These are phyloP conservation scores for Bryoerythrophyllum caledonicum DNA, from an alignment of 225 moss, liverwort and hornwort genomes.

Conservation along the genomic window DNA sequence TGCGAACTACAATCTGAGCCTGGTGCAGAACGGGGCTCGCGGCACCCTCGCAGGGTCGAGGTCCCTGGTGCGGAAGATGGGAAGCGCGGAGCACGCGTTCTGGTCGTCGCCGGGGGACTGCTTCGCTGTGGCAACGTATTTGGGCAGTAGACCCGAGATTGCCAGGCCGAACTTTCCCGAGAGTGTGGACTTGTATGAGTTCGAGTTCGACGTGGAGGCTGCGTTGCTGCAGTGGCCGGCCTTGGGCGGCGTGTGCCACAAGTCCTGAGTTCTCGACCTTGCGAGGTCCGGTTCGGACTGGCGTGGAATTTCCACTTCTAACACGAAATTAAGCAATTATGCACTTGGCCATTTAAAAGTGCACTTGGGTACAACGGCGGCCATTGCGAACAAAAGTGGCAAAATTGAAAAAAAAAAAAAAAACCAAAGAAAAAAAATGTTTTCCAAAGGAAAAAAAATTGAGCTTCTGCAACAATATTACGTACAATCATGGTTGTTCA, in stretches of 20 bases:
- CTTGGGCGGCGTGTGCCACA: constrained; percentile 1
- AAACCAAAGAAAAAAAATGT: no score
- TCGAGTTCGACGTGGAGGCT: not conserved
- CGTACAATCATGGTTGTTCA: no score
- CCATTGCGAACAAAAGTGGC: no score
- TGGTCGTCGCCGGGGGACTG: constrained; percentile 2
- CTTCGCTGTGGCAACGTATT: not conserved
- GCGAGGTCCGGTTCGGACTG: constrained; percentile 14
- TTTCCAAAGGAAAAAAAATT: no score
- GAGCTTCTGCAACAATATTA: no score
- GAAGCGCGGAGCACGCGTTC: not conserved
- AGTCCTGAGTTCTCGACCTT: not conserved
- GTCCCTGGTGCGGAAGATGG: not conserved
- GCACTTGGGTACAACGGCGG: no score
- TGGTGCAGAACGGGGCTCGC: not conserved
- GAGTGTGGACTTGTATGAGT: not conserved
- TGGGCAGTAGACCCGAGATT: not conserved
- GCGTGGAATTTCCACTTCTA: no score
- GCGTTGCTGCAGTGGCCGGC: constrained; percentile 10
- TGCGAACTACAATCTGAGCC: not conserved
- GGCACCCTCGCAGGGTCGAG: not conserved
- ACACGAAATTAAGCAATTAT: no score
- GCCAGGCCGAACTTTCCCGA: constrained; percentile 2
- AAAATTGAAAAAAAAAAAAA: no score
- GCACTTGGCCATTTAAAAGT: no score